These are phyloP conservation scores for Xenoacremonium recifei DNA, from an alignment of 2,329 filamentous ascomycete species.

Conservation along the genomic window DNA sequence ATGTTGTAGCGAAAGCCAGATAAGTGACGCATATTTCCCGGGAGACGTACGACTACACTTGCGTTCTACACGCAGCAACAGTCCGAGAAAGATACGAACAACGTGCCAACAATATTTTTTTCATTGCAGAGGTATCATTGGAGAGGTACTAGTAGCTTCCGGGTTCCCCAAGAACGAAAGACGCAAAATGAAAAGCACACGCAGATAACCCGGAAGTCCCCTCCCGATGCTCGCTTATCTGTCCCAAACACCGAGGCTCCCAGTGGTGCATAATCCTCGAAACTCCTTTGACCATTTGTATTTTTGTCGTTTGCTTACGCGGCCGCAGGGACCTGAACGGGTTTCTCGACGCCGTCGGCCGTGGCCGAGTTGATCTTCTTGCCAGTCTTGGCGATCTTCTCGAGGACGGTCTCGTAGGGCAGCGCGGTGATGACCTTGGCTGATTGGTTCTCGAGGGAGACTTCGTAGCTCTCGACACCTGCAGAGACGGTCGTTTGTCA, in stretches of 20 bases:
- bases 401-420: constrained; percentile 76
- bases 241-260: background rate
- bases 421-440: constrained; percentile 73
- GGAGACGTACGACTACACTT: background rate
- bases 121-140: no score
- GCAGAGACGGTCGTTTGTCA: constrained; percentile 9
- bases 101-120: background rate
- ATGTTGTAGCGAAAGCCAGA: background rate
- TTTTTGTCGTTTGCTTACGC: constrained; percentile 17
- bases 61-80: background rate
- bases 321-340: constrained; percentile 44
- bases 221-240: background rate
- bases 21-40: background rate
- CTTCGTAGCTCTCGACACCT: constrained; percentile 86
- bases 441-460: constrained; percentile 82
- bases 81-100: background rate
- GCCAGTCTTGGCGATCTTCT: constrained; percentile 91
- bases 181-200: background rate
- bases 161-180: no score
- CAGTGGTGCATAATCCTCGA: background rate
- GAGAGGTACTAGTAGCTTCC: no score
- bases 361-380: constrained; percentile 82
- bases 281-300: background rate
- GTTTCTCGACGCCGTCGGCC: constrained; percentile 62
- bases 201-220: background rate